Conservation (phyloP, 306 rosid species). For the Prunus mume region DNA sequence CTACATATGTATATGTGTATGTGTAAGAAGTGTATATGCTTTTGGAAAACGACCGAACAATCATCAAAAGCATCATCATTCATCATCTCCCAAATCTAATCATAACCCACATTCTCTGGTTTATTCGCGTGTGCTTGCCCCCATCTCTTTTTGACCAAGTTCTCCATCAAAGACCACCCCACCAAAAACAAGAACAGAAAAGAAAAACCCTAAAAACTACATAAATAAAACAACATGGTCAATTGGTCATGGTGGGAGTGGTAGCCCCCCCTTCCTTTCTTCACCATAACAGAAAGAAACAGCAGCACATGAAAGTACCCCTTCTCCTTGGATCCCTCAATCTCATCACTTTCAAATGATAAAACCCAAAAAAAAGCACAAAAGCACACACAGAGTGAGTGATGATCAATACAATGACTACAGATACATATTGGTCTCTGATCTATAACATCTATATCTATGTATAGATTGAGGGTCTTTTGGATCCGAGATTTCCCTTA, state of each 20-base stretch:
- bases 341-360: conserved; percentile 77
- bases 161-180: conserved; percentile 24
- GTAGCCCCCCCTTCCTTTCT: conserved; percentile 34
- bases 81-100: conserved; percentile 26
- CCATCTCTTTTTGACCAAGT: conserved; percentile 59
- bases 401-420: conserved; percentile 11
- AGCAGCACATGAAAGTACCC: conserved; percentile 54
- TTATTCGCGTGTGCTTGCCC: conserved; percentile 40
- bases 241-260: conserved; percentile 28
- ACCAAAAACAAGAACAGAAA: not conserved
- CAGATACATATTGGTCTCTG: conserved; percentile 9
- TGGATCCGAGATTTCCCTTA: conserved; percentile 64
- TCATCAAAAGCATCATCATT: conserved; percentile 49
- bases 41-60: conserved; percentile 63
- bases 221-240: not conserved
- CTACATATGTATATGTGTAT: not conserved
- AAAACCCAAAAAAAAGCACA: conserved; percentile 34
- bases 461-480: conserved; percentile 29
- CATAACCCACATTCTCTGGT: conserved; percentile 22
- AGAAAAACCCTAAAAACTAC: conserved; percentile 1
- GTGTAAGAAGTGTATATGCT: conserved; percentile 15
- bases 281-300: conserved; percentile 31
- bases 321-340: conserved; percentile 72
- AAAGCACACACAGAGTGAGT: conserved; percentile 9
- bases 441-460: not conserved